Percentiles rank a stretch among this genome's conserved stretches.
Conservation (phyloP, 1,284 basidiomycete species). For the Papiliotrema flavescens region DNA sequence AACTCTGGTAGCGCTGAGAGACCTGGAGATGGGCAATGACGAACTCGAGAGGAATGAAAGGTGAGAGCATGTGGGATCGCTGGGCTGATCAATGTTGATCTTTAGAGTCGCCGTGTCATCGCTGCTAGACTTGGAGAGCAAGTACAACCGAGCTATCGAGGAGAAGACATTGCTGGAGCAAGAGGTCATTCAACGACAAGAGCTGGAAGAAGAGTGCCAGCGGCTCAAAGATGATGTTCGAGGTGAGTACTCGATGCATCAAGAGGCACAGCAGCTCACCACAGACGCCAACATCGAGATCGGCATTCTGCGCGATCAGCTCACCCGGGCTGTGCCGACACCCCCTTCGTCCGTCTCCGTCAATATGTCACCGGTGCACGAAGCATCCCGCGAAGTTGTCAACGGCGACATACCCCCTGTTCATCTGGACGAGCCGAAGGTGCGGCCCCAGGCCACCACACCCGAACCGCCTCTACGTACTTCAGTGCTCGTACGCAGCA, state of each 20-base stretch:
- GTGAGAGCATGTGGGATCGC: conserved; percentile 19
- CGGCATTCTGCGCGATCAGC: conserved; percentile 72
- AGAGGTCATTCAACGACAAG: conserved; percentile 87
- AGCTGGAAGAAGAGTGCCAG: conserved; percentile 86
- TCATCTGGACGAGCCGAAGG: conserved; percentile 2
- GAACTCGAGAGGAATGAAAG: conserved; percentile 89
- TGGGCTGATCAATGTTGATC: not conserved
- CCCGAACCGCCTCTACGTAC: conserved; percentile 5
- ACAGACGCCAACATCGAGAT: conserved; percentile 70
- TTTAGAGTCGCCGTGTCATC: conserved; percentile 76
- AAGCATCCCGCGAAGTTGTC: conserved; percentile 19
- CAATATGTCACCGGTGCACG: conserved; percentile 37
- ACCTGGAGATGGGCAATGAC: conserved; percentile 93
- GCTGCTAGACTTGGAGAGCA: conserved; percentile 83
- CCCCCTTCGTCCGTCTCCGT: conserved; percentile 34
- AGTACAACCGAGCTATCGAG: conserved; percentile 86
- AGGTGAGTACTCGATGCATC: conserved; percentile 56
- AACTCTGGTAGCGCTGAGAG: conserved; percentile 73
- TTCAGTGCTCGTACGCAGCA: conserved; percentile 11
- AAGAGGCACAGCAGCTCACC: not conserved
- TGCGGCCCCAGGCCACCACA: conserved; percentile 2
- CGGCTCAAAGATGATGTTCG: conserved; percentile 87
- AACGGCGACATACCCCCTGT: conserved; percentile 8
- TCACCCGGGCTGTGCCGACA: conserved; percentile 27
- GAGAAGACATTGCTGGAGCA: conserved; percentile 96